Conservation (phyloP, 805 yeast genomes). For the Wickerhamomyces ciferrii region DNA sequence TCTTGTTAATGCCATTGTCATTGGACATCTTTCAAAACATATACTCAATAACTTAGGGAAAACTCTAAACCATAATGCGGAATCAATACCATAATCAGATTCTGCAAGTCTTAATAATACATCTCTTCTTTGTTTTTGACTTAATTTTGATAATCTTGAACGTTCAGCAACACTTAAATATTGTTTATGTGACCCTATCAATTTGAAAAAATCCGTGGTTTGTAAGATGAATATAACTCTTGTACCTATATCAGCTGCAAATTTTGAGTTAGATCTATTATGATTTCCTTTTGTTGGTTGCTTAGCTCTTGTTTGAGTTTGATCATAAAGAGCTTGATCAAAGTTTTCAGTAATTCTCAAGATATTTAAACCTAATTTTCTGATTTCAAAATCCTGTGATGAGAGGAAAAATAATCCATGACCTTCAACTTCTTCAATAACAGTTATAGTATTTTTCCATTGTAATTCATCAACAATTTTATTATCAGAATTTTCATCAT, state of each 20-base stretch:
- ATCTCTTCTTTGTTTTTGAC: constrained; percentile 51
- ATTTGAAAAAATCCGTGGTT: constrained; percentile 56
- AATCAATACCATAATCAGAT: constrained; percentile 90
- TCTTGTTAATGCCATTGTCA: constrained; percentile 90
- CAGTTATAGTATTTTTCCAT: constrained; percentile 73
- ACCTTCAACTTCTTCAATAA: constrained; percentile 93
- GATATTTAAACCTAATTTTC: constrained; percentile 73
- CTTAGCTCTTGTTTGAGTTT: constrained; percentile 21
- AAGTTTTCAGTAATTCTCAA: constrained; percentile 77
- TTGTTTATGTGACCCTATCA: constrained; percentile 46
- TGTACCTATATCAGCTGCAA: constrained; percentile 75
- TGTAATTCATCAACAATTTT: constrained; percentile 58
- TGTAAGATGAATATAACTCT: constrained; percentile 75
- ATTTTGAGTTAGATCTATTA: constrained; percentile 55
- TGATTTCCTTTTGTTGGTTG: constrained; percentile 23
- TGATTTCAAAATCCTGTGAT: constrained; percentile 72
- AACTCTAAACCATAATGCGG: constrained; percentile 91
- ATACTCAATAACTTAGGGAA: constrained; percentile 71
- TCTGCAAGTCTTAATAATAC: constrained; percentile 77
- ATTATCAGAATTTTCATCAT: constrained; percentile 14
- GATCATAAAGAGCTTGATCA: constrained; percentile 73
- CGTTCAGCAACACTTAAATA: constrained; percentile 71
- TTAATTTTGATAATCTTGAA: constrained; percentile 60
- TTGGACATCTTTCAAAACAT: constrained; percentile 79
- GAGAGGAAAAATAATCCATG: constrained; percentile 89